Base-by-base conservation (phyloP, 176 grass and related monocot species). In the Carex cristatella region DNA sequence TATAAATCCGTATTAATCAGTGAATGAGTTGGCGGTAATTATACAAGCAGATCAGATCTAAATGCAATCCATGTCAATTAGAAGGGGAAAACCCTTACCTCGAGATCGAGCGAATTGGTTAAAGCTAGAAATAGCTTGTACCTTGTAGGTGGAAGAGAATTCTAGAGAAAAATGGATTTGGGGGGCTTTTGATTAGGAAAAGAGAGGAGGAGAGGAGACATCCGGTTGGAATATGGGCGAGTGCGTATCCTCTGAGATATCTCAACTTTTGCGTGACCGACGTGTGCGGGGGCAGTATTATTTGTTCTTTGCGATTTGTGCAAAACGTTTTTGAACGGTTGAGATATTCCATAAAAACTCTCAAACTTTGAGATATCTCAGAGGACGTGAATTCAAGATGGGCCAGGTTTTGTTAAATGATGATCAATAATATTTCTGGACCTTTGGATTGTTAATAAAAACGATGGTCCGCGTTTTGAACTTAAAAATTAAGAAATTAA, bases 1-100 rank as follows among this genome's bases (percentile, higher is more conserved):
- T 8, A 86, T 11, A 67, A 81, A 67, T 81, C 27, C 9, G 75
- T 55, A 81, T 8, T 13, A 81, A 65, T 83, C 62, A 66, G 48
- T 18, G 5, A 68, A 32, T 23, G 37, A 51, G 1, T 64, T 49
- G 18, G 0, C 73, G 56, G 48, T 78, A 67, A 6, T 11, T 46
- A 11, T 35, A 61, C 18, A 62, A 42, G 32, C 38, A 81, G 63
- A 65, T 67, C 61, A 33, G 81, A 83, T 83, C 81, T 83, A 28
- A 68, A 49, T 30, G 31, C 27, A 81, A 61, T 63, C 14, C n/a
- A 81, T 11, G 7, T 70, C 35, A 18, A 44, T 71, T 71, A 75
- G 16, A 54, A 51, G 60, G 27, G 23, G 33, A 60, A 78, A 48
- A 9, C 10, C 15, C 8, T 61, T 61, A 81, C 79, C 79, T 81